Evolutionary conservation across 441 rosid genomes (phyloP).

Genomic region (Populus trichocarpa): DNA sequence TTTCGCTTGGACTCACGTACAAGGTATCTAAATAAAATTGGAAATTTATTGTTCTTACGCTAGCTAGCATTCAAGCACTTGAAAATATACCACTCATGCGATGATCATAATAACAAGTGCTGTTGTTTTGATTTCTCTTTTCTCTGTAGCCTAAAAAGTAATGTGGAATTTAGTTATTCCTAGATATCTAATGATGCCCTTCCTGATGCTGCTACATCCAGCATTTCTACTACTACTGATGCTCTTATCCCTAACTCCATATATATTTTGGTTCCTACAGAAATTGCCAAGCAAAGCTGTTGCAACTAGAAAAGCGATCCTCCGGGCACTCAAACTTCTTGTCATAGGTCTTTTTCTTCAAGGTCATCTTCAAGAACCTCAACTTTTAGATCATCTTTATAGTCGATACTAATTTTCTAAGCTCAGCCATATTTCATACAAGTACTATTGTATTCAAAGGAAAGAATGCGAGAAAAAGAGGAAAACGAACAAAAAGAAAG

Average conservation of each 20-base stretch:
- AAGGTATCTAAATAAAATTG: constrained; percentile 45
- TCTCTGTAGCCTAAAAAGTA: background rate
- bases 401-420: background rate
- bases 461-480: background rate
- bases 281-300: constrained; percentile 44
- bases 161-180: background rate
- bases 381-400: constrained; percentile 4
- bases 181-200: background rate
- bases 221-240: background rate
- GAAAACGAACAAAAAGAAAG: background rate
- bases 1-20: constrained; percentile 65
- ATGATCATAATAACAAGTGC: background rate
- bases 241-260: background rate
- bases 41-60: background rate
- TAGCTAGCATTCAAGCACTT: background rate
- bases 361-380: constrained; percentile 35
- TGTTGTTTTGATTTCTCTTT: background rate
- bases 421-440: background rate
- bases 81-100: background rate
- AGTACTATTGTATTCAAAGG: background rate
- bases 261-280: constrained; percentile 31
- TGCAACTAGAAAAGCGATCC: constrained; percentile 63
- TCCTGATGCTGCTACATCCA: background rate
- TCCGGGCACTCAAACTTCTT: constrained; percentile 58
- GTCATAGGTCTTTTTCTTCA: constrained; percentile 70